phyloP scores from a whole-genome alignment of 2,329 filamentous ascomycete genomes.

The Ceratocystis cubensis region DNA sequence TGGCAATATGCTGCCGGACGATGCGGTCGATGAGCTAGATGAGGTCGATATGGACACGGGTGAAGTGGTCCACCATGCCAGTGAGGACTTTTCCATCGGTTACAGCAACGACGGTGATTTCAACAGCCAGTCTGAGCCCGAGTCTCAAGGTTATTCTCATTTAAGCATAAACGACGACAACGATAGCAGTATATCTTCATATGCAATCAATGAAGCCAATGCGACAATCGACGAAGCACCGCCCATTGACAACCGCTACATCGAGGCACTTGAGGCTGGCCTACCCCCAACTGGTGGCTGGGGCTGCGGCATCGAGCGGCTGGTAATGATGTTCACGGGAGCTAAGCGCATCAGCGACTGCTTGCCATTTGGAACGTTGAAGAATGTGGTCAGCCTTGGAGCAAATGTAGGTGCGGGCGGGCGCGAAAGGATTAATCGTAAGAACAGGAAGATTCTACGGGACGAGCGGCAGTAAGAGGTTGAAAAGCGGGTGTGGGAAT shows the following conservation, averaged over 20 bases:
- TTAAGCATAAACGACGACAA: neutral
- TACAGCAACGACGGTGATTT: neutral
- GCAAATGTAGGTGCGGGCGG: conserved; percentile 21
- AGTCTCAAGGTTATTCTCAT: neutral
- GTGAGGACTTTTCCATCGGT: neutral
- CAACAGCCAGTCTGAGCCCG: neutral
- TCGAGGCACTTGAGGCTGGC: conserved; percentile 74
- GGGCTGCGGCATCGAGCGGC: conserved; percentile 83
- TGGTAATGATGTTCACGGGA: conserved; percentile 83
- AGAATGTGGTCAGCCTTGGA: conserved; percentile 45
- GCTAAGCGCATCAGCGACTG: conserved; percentile 71
- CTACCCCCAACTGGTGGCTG: conserved; percentile 93
- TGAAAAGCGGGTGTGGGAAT: neutral
- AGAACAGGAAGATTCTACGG: conserved; percentile 12
- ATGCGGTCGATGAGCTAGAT: conserved; percentile 21
- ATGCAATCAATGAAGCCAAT: neutral
- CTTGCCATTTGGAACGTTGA: conserved; percentile 74
- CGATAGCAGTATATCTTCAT: neutral
- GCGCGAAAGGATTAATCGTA: conserved; percentile 19
- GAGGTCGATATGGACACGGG: conserved; percentile 31
- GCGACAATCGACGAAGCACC: conserved; percentile 29
- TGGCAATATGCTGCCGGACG: conserved; percentile 24
- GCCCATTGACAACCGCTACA: conserved; percentile 63
- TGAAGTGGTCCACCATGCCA: conserved; percentile 18
- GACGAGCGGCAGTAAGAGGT: neutral